Conservation (phyloP, 148 eudicot genomes). For the Limonium bicolor region DNA sequence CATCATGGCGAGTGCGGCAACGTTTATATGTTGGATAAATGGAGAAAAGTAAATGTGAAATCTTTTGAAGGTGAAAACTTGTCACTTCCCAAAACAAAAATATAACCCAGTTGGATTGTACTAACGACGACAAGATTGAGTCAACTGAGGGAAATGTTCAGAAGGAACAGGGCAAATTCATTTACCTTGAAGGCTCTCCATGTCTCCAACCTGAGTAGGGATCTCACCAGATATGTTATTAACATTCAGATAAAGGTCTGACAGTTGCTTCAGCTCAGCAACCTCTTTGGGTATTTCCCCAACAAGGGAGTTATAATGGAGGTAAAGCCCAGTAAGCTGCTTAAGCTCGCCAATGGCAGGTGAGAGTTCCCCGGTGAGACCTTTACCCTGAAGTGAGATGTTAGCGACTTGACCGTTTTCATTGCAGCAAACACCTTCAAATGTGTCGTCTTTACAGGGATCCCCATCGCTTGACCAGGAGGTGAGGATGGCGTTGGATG, state of each 20-base stretch:
- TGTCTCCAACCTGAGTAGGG: conserved; percentile 40
- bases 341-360: conserved; percentile 49
- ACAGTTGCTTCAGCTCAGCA: conserved; percentile 26
- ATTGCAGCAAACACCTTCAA: conserved; percentile 73
- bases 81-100: too few relatives aligned
- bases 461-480: conserved; percentile 53
- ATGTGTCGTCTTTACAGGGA: conserved; percentile 50
- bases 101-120: too few relatives aligned
- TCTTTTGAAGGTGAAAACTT: too few relatives aligned
- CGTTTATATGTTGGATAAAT: too few relatives aligned
- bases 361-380: conserved; percentile 58
- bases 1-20: too few relatives aligned
- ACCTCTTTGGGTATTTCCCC: conserved; percentile 70
- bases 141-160: background rate
- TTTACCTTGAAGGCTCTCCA: conserved; percentile 76
- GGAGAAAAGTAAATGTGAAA: too few relatives aligned
- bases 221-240: conserved; percentile 71
- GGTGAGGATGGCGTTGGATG: conserved; percentile 25
- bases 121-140: too few relatives aligned
- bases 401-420: conserved; percentile 63
- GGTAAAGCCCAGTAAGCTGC: conserved; percentile 61
- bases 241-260: conserved; percentile 79
- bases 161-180: background rate
- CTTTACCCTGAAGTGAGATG: conserved; percentile 83
- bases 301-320: conserved; percentile 75